phyloP scores from a whole-genome alignment of 2,329 filamentous ascomycete species.

The Fusarium redolens region DNA sequence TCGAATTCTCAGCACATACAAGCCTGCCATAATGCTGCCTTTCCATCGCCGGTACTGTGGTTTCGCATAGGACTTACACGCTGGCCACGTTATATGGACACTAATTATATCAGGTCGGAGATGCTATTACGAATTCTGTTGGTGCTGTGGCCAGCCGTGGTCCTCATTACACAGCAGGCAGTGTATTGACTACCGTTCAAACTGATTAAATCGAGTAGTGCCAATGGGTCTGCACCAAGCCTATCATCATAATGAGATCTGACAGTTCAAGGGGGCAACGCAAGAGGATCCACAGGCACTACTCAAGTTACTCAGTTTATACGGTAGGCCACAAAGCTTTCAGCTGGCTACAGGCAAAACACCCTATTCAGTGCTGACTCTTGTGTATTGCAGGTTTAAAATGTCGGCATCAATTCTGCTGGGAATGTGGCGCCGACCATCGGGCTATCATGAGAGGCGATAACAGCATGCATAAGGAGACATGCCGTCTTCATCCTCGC shows the following conservation, averaged over 20 bases:
- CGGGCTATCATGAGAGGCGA: slow-evolving; percentile 47
- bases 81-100: neutral
- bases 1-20: neutral
- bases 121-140: slow-evolving; percentile 52
- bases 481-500: slow-evolving; percentile 47
- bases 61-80: slow-evolving; percentile 13
- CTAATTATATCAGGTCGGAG: slow-evolving; percentile 47
- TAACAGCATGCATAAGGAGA: slow-evolving; percentile 47
- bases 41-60: slow-evolving; percentile 18
- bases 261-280: neutral
- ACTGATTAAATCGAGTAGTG: neutral
- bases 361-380: slow-evolving; percentile 28
- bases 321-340: neutral
- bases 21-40: neutral
- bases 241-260: too few species aligned
- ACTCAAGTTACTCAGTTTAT: neutral
- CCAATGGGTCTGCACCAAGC: neutral
- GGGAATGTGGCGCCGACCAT: slow-evolving; percentile 52
- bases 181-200: too few species aligned
- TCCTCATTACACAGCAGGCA: too few species aligned
- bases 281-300: neutral
- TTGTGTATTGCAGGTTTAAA: slow-evolving; percentile 46
- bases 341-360: neutral
- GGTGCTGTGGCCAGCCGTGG: slow-evolving; percentile 42
- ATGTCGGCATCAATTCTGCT: slow-evolving; percentile 52